Evolutionary conservation across 1,284 basidiomycete species (phyloP), one percentile per base, ranked within the genome.

Genomic region (Cryptococcus sp.): DNA sequence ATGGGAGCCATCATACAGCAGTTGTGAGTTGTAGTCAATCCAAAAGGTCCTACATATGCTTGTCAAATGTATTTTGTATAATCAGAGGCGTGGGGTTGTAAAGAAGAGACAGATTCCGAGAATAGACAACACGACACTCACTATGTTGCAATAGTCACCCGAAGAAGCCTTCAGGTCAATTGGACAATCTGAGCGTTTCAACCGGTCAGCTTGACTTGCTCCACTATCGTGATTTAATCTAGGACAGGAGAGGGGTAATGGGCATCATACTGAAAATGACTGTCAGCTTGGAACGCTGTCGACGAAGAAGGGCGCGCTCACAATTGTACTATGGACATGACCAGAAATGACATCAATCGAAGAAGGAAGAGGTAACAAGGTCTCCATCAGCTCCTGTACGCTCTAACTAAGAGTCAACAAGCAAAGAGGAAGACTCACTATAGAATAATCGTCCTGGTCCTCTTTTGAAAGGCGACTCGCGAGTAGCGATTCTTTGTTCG

Each of bases 1-100:
- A 35, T 35, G 51, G 40, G 53, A 45, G 61, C 62, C 62, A 50
- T 74, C 72, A 76, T 76, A 70, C 73, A 65, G 59, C 50, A 64
- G 61, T 66, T 65, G 61, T 62, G 64, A 60, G 50, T 53, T 70
- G 66, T 71, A 76, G 76, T 75, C 76, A 72, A 54, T 62, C 67
- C 70, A 67, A 70, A 59, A 67, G 66, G 65, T 78, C 76, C 75
- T 78, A 75, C 70, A 78, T 78, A 78, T 78, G 76, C 76, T 78
- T 78, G 76, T 78, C 72, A 63, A 35, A 69, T 69, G 57, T 61
- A 57, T 63, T 66, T 72, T 63, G 46, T 70, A 64, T 73, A 78
- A 76, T 76, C 75, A 71, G 67, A 54, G 66, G 64, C 59, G 47
- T n/a, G 49, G 56, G 35, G 40, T 17, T 53, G 35, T 15, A 44